A percentile compares a stretch with the other conserved stretches of the same genome.
Conservation (phyloP, 2,329 filamentous ascomycete species). For the Cyphellophora europaea region DNA sequence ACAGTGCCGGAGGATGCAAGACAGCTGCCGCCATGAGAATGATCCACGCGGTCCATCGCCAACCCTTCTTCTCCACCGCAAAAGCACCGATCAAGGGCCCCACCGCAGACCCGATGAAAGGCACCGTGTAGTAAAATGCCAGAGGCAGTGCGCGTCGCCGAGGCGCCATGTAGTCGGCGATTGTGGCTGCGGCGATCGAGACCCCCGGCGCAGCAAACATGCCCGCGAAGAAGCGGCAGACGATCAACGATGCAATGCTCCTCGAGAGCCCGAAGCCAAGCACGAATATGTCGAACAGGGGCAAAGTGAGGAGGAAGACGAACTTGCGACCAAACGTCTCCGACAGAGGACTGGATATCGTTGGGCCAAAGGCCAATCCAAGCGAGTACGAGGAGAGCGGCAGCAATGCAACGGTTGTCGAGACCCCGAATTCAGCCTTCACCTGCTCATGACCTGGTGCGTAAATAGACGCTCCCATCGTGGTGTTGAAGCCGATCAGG, state of each 20-base stretch:
- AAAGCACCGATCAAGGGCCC: conserved; percentile 43
- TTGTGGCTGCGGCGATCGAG: conserved; percentile 20
- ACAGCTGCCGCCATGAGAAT: conserved; percentile 22
- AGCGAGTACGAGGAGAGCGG: conserved; percentile 27
- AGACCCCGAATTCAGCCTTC: conserved; percentile 27
- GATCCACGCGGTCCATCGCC: conserved; percentile 26
- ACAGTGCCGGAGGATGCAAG: conserved; percentile 22
- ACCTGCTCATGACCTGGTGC: conserved; percentile 43
- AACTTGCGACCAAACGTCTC: conserved; percentile 27
- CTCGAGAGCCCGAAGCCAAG: conserved; percentile 16
- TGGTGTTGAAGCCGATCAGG: conserved; percentile 14
- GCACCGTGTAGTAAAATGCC: conserved; percentile 17
- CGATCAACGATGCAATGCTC: conserved; percentile 12
- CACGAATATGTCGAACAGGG: conserved; percentile 26
- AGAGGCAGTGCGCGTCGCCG: conserved; percentile 12
- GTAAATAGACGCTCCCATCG: conserved; percentile 21
- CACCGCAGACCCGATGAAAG: conserved; percentile 16
- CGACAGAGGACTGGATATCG: conserved; percentile 26
- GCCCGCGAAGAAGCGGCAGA: conserved; percentile 20
- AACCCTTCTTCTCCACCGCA: conserved; percentile 46
- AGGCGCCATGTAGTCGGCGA: conserved; percentile 18
- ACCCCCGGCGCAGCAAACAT: conserved; percentile 19
- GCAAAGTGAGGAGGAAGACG: conserved; percentile 26
- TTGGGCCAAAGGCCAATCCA: conserved; percentile 27
- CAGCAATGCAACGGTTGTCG: conserved; percentile 22